Conservation (phyloP, 148 eudicot species). For the Silene conica region DNA sequence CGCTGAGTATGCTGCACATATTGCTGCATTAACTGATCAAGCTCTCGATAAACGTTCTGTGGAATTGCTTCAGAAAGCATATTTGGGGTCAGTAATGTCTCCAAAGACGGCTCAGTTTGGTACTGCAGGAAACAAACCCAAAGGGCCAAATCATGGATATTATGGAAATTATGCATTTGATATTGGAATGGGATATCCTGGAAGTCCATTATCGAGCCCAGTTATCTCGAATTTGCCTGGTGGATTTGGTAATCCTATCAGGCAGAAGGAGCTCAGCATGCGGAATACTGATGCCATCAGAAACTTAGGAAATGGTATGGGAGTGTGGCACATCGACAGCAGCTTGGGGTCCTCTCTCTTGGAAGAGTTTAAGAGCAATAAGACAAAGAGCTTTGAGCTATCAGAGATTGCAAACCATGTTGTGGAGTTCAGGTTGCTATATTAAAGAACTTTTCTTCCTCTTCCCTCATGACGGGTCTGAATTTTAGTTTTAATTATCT, state of each 20-base stretch:
- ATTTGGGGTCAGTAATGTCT: constrained; percentile 56
- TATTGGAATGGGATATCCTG: constrained; percentile 86
- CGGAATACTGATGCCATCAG: constrained; percentile 54
- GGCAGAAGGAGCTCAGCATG: constrained; percentile 68
- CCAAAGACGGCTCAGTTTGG: constrained; percentile 75
- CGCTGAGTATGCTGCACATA: constrained; percentile 69
- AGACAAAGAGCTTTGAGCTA: constrained; percentile 82
- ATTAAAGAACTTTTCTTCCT: not conserved
- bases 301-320: constrained; percentile 69
- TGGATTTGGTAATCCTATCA: constrained; percentile 82
- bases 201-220: constrained; percentile 79
- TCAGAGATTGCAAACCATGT: constrained; percentile 85
- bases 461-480: not conserved
- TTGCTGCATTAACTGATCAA: constrained; percentile 61
- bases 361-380: constrained; percentile 95
- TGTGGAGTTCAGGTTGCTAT: constrained; percentile 82
- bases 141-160: constrained; percentile 63
- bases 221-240: constrained; percentile 64
- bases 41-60: constrained; percentile 56
- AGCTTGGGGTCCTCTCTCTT: constrained; percentile 64
- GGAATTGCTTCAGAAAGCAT: constrained; percentile 78
- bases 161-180: constrained; percentile 60
- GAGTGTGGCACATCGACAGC: constrained; percentile 76
- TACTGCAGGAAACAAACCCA: constrained; percentile 46
- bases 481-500: constrained; percentile 6